Evolutionary conservation across 2,329 filamentous ascomycete species (phyloP).

Genomic region (Gliomastix tumulicola): DNA sequence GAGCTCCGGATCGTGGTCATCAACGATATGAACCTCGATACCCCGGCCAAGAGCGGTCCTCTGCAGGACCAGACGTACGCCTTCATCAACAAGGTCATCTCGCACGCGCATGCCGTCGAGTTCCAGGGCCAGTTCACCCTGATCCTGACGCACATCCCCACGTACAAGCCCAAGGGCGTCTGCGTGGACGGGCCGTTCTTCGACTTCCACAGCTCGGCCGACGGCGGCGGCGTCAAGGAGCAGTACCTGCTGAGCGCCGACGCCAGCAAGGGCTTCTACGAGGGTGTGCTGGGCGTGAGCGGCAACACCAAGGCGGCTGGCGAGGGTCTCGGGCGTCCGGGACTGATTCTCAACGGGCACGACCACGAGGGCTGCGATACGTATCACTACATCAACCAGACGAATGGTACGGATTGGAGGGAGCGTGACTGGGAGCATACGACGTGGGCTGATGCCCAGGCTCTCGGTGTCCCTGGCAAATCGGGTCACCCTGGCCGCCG

Average conservation of each 20-base stretch:
- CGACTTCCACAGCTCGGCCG: conserved; percentile 61
- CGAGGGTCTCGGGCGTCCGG: conserved; percentile 59
- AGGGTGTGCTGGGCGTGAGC: conserved; percentile 77
- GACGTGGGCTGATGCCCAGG: conserved; percentile 37
- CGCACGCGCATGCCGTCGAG: conserved; percentile 52
- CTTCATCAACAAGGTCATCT: conserved; percentile 67
- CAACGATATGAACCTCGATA: conserved; percentile 92
- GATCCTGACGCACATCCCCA: conserved; percentile 83
- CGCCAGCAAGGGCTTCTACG: conserved; percentile 68
- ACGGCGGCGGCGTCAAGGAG: conserved; percentile 70
- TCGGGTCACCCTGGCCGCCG: conserved; percentile 57
- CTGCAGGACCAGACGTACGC: conserved; percentile 72
- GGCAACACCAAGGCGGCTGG: conserved; percentile 51
- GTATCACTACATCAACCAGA: conserved; percentile 72
- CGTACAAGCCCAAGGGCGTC: conserved; percentile 75
- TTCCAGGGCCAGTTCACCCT: conserved; percentile 66
- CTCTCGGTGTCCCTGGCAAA: conserved; percentile 29
- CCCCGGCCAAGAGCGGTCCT: conserved; percentile 58
- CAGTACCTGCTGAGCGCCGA: conserved; percentile 81
- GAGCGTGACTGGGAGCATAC: conserved; percentile 43
- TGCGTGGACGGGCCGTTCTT: conserved; percentile 85
- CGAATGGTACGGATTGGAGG: conserved; percentile 26
- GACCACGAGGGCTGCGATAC: conserved; percentile 94
- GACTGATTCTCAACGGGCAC: conserved; percentile 84
- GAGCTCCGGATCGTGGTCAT: conserved; percentile 78